Percentiles rank a stretch among this genome's conserved stretches.
phyloP scores from a whole-genome alignment of 2,329 filamentous ascomycete genomes.

The Fusarium napiforme region DNA sequence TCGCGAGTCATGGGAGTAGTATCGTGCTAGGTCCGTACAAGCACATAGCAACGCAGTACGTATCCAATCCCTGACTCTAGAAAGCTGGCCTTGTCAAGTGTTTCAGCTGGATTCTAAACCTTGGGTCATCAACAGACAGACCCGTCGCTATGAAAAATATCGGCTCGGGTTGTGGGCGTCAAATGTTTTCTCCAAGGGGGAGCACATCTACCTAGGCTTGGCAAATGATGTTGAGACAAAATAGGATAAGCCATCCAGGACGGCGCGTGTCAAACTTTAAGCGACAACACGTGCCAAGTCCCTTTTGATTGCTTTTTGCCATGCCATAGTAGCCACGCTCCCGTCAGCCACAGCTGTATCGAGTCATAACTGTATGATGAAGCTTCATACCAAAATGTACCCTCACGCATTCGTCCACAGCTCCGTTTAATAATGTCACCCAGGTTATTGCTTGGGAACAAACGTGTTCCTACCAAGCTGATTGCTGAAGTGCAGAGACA shows the following conservation, averaged over 20 bases:
- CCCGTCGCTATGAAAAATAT: slow-evolving; percentile 12
- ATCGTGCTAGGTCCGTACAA: slow-evolving; percentile 23
- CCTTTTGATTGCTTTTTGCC: slow-evolving; percentile 36
- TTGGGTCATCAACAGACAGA: not conserved
- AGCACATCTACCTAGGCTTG: slow-evolving; percentile 10
- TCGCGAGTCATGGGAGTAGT: slow-evolving; percentile 25
- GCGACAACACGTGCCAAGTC: slow-evolving; percentile 44
- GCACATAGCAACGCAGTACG: slow-evolving; percentile 2
- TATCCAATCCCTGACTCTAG: slow-evolving; percentile 2
- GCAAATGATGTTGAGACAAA: slow-evolving; percentile 32
- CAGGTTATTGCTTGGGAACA: not conserved
- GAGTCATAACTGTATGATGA: slow-evolving; percentile 30
- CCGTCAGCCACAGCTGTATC: slow-evolving; percentile 36
- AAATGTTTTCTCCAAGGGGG: slow-evolving; percentile 17
- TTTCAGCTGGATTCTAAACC: slow-evolving; percentile 22
- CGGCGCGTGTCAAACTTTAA: slow-evolving; percentile 43
- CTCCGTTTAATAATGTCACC: not conserved
- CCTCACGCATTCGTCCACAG: not conserved
- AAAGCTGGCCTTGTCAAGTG: slow-evolving; percentile 4
- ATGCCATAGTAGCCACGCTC: slow-evolving; percentile 29
- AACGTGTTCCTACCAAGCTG: not conserved
- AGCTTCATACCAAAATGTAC: slow-evolving; percentile 2
- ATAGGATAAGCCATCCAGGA: slow-evolving; percentile 26
- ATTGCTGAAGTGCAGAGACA: not conserved
- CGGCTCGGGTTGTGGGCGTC: not conserved